Evolutionary conservation across 441 rosid genomes (phyloP).

Genomic region (Erodium texanum): DNA sequence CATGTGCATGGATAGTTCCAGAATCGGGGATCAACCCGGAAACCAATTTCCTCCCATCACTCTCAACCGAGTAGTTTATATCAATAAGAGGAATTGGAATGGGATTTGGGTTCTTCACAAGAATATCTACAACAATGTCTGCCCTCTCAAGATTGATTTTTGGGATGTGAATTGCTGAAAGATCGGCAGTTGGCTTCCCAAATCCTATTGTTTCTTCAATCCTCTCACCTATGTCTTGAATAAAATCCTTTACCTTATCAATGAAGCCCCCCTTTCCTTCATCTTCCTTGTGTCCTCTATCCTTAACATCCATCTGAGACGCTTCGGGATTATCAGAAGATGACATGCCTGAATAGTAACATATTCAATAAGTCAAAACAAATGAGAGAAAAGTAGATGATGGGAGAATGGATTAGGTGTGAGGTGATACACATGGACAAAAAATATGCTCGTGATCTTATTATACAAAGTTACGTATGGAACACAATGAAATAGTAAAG

Average conservation of each 20-base stretch:
- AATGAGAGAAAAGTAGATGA: no score
- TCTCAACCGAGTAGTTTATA: slow-evolving; percentile 72
- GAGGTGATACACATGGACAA: background rate
- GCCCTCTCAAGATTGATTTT: slow-evolving; percentile 70
- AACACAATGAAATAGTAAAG: background rate
- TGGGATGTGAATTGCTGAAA: slow-evolving; percentile 62
- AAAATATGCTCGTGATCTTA: background rate
- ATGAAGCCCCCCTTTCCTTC: slow-evolving; percentile 63
- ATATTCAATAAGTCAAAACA: background rate
- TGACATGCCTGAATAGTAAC: slow-evolving; percentile 43
- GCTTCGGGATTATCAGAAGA: slow-evolving; percentile 61
- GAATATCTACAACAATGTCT: slow-evolving; percentile 67
- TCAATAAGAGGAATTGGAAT: slow-evolving; percentile 81
- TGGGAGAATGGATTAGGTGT: background rate
- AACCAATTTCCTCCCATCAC: slow-evolving; percentile 75
- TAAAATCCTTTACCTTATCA: slow-evolving; percentile 79
- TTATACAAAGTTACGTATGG: background rate
- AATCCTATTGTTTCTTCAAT: slow-evolving; percentile 76
- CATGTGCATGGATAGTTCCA: slow-evolving; percentile 75
- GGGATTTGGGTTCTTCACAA: slow-evolving; percentile 83
- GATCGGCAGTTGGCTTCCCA: slow-evolving; percentile 95
- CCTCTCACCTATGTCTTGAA: slow-evolving; percentile 87
- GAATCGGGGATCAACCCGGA: slow-evolving; percentile 91
- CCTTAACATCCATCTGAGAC: slow-evolving; percentile 41
- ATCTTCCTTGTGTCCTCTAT: slow-evolving; percentile 14